Evolutionary conservation across 2,329 filamentous ascomycete genomes (phyloP).

Genomic region (Dactylellina haptotyla): DNA sequence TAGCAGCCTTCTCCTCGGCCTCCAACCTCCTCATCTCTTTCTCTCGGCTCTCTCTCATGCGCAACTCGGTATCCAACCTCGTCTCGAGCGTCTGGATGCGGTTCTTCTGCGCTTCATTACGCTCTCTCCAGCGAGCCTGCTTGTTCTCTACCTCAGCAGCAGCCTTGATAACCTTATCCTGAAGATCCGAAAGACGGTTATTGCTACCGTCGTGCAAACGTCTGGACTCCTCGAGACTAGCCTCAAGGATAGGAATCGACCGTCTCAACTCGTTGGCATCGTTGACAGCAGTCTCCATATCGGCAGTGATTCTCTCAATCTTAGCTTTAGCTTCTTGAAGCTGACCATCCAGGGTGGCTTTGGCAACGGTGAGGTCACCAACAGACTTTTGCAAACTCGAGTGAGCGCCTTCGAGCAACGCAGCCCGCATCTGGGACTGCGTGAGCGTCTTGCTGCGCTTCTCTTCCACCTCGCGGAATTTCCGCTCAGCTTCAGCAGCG

Average conservation of each 20-base stretch:
- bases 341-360: slow-evolving; percentile 70
- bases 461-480: slow-evolving; percentile 74
- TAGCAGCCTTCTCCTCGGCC: slow-evolving; percentile 71
- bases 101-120: slow-evolving; percentile 80
- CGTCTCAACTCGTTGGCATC: slow-evolving; percentile 79
- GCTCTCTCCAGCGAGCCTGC: slow-evolving; percentile 79
- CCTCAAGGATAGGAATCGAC: slow-evolving; percentile 76
- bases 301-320: slow-evolving; percentile 69
- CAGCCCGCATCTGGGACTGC: slow-evolving; percentile 71
- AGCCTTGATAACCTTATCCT: slow-evolving; percentile 84
- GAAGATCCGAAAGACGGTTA: slow-evolving; percentile 82
- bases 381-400: slow-evolving; percentile 67
- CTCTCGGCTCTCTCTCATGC: slow-evolving; percentile 74
- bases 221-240: slow-evolving; percentile 85
- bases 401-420: slow-evolving; percentile 76
- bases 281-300: slow-evolving; percentile 68
- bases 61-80: slow-evolving; percentile 77
- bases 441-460: slow-evolving; percentile 71
- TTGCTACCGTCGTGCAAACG: slow-evolving; percentile 85
- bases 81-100: slow-evolving; percentile 82
- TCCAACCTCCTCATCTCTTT: slow-evolving; percentile 74
- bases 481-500: slow-evolving; percentile 73
- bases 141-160: slow-evolving; percentile 83
- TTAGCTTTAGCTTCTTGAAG: slow-evolving; percentile 73
- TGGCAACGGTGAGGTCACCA: slow-evolving; percentile 69